Evolutionary conservation across 2,329 filamentous ascomycete genomes (phyloP).

Genomic region (Myriangium duriaei): DNA sequence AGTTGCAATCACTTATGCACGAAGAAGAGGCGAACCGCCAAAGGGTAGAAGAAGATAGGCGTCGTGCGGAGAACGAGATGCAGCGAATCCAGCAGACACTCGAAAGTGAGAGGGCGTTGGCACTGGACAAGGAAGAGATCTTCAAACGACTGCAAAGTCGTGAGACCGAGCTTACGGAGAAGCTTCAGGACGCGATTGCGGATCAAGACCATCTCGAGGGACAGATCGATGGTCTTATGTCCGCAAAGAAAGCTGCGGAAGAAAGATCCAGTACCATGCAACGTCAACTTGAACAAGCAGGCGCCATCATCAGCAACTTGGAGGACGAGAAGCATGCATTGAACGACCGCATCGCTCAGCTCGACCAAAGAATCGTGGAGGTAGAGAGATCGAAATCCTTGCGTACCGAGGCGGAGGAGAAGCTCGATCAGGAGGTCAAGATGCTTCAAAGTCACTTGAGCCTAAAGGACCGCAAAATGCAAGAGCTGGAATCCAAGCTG

Average conservation of each 20-base stretch:
- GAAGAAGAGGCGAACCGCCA: constrained; percentile 62
- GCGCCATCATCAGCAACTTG: constrained; percentile 68
- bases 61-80: constrained; percentile 76
- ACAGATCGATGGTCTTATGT: constrained; percentile 77
- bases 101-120: constrained; percentile 89
- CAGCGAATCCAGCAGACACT: constrained; percentile 84
- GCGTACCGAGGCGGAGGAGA: constrained; percentile 62
- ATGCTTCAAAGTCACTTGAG: constrained; percentile 83
- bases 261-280: constrained; percentile 69
- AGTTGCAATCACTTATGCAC: constrained; percentile 72
- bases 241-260: constrained; percentile 79
- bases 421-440: constrained; percentile 69
- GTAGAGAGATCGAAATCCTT: constrained; percentile 59
- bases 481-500: constrained; percentile 74
- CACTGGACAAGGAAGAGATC: constrained; percentile 96
- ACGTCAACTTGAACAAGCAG: constrained; percentile 80
- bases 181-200: constrained; percentile 78
- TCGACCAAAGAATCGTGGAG: constrained; percentile 60
- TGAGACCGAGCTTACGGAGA: constrained; percentile 86
- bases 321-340: constrained; percentile 77
- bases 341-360: constrained; percentile 49
- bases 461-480: constrained; percentile 78
- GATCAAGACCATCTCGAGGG: constrained; percentile 92
- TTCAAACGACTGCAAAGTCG: constrained; percentile 89
- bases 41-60: constrained; percentile 78